Conservation (phyloP, 768 basidiomycete genomes). For the Mycena vitilis region DNA sequence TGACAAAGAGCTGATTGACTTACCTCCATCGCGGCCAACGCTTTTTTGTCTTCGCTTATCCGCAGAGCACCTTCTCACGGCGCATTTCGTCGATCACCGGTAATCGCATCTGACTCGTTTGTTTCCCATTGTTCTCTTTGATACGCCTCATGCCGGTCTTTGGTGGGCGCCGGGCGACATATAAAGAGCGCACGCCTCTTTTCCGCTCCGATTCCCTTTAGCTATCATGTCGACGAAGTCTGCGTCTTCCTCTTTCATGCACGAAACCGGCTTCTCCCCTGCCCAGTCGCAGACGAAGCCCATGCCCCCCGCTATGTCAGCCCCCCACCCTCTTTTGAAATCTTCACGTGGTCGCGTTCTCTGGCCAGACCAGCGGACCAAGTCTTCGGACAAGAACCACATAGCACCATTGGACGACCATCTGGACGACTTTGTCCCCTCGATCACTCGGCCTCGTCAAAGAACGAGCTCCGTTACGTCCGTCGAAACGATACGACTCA, state of each 20-base stretch:
- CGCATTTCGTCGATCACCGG: slow-evolving; percentile 9
- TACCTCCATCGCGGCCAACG: too few relatives aligned
- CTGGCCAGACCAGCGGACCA: slow-evolving; percentile 28
- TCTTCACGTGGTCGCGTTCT: slow-evolving; percentile 34
- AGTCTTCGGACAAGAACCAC: slow-evolving; percentile 4
- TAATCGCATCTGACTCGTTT: slow-evolving; percentile 20
- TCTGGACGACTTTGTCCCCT: neutral
- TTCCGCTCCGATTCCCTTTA: neutral
- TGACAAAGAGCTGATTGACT: too few relatives aligned
- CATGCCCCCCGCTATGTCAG: slow-evolving; percentile 20
- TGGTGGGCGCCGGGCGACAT: neutral
- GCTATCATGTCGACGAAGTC: slow-evolving; percentile 26
- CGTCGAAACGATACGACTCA: slow-evolving; percentile 33
- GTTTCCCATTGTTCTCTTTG: slow-evolving; percentile 32
- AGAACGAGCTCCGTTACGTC: slow-evolving; percentile 34
- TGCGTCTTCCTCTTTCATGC: slow-evolving; percentile 21
- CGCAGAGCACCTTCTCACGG: slow-evolving; percentile 3
- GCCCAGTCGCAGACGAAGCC: slow-evolving; percentile 22
- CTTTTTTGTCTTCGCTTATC: slow-evolving; percentile 12
- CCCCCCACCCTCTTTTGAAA: slow-evolving; percentile 34
- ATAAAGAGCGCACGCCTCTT: neutral
- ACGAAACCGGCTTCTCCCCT: slow-evolving; percentile 15
- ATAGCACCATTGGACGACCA: neutral
- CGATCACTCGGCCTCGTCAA: slow-evolving; percentile 21
- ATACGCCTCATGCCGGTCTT: slow-evolving; percentile 5